Evolutionary conservation across 306 rosid species (phyloP).

Genomic region (Quercus berberidifolia): DNA sequence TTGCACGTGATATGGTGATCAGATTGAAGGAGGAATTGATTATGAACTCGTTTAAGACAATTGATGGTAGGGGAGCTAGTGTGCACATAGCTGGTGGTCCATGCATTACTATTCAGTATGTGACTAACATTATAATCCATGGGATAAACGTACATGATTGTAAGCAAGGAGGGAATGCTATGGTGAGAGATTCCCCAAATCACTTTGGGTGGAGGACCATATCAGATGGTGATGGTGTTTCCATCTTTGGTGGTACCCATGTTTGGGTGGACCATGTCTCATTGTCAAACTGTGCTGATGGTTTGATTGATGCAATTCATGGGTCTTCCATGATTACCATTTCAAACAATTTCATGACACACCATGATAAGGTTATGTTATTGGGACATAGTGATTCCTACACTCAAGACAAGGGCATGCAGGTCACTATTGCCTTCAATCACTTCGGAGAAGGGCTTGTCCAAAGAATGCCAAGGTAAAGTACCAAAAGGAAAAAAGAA

Average conservation of each 20-base stretch:
- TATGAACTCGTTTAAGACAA: constrained; percentile 91
- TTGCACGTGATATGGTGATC: constrained; percentile 88
- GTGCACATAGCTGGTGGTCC: constrained; percentile 98
- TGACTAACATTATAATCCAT: constrained; percentile 79
- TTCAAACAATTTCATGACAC: constrained; percentile 95
- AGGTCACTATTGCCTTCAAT: constrained; percentile 88
- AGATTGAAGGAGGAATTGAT: constrained; percentile 78
- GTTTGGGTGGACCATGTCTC: constrained; percentile 96
- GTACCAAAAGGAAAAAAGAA: background rate
- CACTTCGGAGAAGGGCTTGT: constrained; percentile 98
- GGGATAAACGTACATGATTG: constrained; percentile 84
- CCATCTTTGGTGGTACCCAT: constrained; percentile 93
- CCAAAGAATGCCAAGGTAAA: constrained; percentile 97
- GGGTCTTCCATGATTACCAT: constrained; percentile 84
- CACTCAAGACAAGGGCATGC: constrained; percentile 89
- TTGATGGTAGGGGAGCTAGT: constrained; percentile 90
- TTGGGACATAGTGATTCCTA: constrained; percentile 86
- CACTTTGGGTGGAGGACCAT: constrained; percentile 89
- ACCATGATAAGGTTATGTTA: constrained; percentile 93
- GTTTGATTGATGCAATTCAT: constrained; percentile 80
- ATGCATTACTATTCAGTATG: constrained; percentile 85
- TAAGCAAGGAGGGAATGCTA: constrained; percentile 82
- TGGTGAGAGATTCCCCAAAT: constrained; percentile 74
- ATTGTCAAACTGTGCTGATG: constrained; percentile 76
- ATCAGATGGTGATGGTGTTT: constrained; percentile 95